Evolutionary conservation across 805 yeast genomes (phyloP).

Genomic region (Metschnikowia borealis): DNA sequence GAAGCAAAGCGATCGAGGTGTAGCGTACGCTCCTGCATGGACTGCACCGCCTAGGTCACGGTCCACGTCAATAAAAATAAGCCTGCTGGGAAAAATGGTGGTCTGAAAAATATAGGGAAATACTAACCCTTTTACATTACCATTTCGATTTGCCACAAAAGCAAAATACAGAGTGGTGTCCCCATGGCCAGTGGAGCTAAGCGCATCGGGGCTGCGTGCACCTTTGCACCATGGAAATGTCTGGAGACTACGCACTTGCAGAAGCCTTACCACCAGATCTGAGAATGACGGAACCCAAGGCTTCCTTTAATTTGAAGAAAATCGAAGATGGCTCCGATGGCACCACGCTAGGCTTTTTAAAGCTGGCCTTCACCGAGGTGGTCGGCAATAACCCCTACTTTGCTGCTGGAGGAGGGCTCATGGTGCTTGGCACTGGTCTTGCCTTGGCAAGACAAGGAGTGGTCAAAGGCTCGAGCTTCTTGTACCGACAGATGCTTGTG

Average conservation of each 20-base stretch:
- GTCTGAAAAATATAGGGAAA: background rate
- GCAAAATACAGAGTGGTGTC: background rate
- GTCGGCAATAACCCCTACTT: slow-evolving; percentile 83
- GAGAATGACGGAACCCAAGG: slow-evolving; percentile 4
- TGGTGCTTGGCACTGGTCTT: slow-evolving; percentile 88
- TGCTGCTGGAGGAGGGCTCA: slow-evolving; percentile 97
- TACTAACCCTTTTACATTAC: background rate
- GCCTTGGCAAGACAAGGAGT: slow-evolving; percentile 74
- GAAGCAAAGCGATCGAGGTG: slow-evolving; percentile 1
- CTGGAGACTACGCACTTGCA: background rate
- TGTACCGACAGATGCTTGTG: slow-evolving; percentile 80
- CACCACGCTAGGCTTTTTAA: slow-evolving; percentile 28
- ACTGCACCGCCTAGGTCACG: slow-evolving; percentile 2
- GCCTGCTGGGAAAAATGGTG: too few species aligned
- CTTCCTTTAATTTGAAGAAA: slow-evolving; percentile 32
- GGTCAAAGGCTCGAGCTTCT: slow-evolving; percentile 56
- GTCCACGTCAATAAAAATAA: background rate
- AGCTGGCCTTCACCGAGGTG: slow-evolving; percentile 46
- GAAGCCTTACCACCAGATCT: background rate
- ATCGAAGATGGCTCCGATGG: slow-evolving; percentile 38
- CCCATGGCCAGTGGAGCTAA: background rate
- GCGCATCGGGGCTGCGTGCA: background rate
- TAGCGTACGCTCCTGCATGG: background rate
- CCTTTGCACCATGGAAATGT: slow-evolving; percentile 1
- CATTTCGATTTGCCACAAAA: background rate